Evolutionary conservation across 345 rosid genomes (phyloP).

Genomic region (Chamaenerion angustifolium): DNA sequence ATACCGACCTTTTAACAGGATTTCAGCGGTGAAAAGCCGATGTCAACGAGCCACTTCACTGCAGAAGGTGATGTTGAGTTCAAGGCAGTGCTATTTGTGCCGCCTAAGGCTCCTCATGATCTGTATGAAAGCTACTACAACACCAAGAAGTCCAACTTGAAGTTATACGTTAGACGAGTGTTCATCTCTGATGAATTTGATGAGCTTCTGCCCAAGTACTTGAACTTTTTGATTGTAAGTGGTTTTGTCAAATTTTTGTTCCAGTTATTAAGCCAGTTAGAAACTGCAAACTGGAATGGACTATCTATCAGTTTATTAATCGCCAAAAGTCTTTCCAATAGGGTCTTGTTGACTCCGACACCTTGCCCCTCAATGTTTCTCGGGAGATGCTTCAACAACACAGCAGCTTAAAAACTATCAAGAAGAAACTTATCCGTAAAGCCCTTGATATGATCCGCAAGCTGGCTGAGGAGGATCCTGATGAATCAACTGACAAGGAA

Average conservation of each 20-base stretch:
- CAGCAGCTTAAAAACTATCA: constrained; percentile 88
- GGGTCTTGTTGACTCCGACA: constrained; percentile 99
- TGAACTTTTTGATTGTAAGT: constrained; percentile 76
- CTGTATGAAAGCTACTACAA: constrained; percentile 91
- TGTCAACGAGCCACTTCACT: constrained; percentile 84
- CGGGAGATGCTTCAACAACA: constrained; percentile 98
- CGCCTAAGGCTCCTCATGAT: constrained; percentile 94
- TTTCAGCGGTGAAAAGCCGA: constrained; percentile 71
- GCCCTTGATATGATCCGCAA: constrained; percentile 94
- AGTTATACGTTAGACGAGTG: constrained; percentile 86
- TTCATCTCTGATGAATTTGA: constrained; percentile 97
- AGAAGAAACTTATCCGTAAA: constrained; percentile 91
- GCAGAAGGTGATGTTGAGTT: constrained; percentile 99
- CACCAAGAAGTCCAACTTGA: constrained; percentile 71
- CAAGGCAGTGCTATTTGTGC: constrained; percentile 84
- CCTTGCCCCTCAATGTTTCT: constrained; percentile 85
- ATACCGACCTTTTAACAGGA: constrained; percentile 31
- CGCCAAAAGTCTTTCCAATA: constrained; percentile 10
- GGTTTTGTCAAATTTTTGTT: background rate
- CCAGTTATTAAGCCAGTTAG: background rate
- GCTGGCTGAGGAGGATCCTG: constrained; percentile 88
- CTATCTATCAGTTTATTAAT: background rate
- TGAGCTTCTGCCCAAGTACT: constrained; percentile 85
- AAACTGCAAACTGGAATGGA: background rate
- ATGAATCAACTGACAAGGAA: constrained; percentile 58